Conservation (phyloP, 352 stramenopile species). For the Phytopythium kandeliae region DNA sequence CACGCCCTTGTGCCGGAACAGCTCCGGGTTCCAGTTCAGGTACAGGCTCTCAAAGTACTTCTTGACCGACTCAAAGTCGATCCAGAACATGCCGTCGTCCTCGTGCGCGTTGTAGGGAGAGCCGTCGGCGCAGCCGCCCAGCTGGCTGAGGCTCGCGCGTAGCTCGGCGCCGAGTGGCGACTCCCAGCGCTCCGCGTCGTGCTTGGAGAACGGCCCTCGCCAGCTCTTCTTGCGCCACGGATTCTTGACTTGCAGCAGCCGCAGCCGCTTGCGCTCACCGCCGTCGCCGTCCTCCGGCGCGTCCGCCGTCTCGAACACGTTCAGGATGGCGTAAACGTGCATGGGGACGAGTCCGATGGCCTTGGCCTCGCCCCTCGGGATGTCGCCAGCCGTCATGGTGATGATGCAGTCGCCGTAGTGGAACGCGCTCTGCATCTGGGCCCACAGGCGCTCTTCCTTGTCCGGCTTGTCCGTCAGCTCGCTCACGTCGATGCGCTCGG, state of each 20-base stretch:
- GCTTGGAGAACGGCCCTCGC: conserved; percentile 80
- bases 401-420: conserved; percentile 97
- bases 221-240: conserved; percentile 90
- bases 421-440: conserved; percentile 90
- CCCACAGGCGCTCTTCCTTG: conserved; percentile 95
- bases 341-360: conserved; percentile 91
- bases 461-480: conserved; percentile 80
- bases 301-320: conserved; percentile 80
- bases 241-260: conserved; percentile 95
- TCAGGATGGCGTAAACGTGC: conserved; percentile 96
- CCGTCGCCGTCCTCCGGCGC: conserved; percentile 10
- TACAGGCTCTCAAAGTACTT: conserved; percentile 93
- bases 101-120: conserved; percentile 9
- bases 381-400: conserved; percentile 92
- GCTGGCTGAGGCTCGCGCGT: conserved; percentile 43
- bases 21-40: conserved; percentile 93
- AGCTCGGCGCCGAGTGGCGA: conserved; percentile 52
- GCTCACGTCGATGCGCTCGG: conserved; percentile 85
- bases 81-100: conserved; percentile 96
- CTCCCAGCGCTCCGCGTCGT: conserved; percentile 51
- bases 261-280: conserved; percentile 33
- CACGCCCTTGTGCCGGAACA: conserved; percentile 85
- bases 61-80: conserved; percentile 91
- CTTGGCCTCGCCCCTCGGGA: conserved; percentile 62
- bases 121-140: conserved; percentile 19